Evolutionary conservation across 2,329 filamentous ascomycete species (phyloP).

Genomic region (Cladosporium velox): DNA sequence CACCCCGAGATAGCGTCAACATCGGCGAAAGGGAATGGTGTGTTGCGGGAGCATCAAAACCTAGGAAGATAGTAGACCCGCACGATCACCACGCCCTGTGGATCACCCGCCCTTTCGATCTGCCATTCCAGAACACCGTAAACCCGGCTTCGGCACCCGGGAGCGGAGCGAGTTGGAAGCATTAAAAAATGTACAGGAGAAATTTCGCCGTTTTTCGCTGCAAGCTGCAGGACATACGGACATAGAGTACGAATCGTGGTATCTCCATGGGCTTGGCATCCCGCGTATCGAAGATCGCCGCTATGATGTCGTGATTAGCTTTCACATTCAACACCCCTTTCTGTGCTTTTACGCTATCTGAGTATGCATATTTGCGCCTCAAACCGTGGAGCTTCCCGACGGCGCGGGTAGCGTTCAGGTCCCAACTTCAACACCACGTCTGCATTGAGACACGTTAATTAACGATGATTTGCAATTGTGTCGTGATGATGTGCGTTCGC

Average conservation of each 20-base stretch:
- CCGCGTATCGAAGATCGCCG: slow-evolving; percentile 14
- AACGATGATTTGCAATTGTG: not conserved
- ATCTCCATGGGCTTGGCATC: not conserved
- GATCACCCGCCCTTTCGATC: not conserved
- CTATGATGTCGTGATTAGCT: slow-evolving; percentile 17
- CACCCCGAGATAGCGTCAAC: slow-evolving; percentile 2
- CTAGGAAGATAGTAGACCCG: not conserved
- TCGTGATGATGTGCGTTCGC: not conserved
- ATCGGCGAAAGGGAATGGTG: not conserved
- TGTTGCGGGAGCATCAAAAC: not conserved
- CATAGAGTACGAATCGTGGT: not conserved
- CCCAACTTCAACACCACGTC: not conserved
- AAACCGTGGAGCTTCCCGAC: slow-evolving; percentile 2
- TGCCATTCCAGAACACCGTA: slow-evolving; percentile 11
- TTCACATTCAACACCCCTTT: not conserved
- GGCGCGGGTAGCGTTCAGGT: not conserved
- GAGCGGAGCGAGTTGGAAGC: not conserved
- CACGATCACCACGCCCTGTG: not conserved
- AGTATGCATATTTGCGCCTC: slow-evolving; percentile 5
- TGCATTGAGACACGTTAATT: not conserved
- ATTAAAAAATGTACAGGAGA: not conserved
- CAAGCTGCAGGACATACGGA: not conserved
- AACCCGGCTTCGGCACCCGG: not conserved
- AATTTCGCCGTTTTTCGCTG: not conserved
- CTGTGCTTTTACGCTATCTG: not conserved